Evolutionary conservation across 805 yeast genomes (phyloP), one percentile per base, ranked within the genome.

Genomic region (Jamesozyma hellenica): DNA sequence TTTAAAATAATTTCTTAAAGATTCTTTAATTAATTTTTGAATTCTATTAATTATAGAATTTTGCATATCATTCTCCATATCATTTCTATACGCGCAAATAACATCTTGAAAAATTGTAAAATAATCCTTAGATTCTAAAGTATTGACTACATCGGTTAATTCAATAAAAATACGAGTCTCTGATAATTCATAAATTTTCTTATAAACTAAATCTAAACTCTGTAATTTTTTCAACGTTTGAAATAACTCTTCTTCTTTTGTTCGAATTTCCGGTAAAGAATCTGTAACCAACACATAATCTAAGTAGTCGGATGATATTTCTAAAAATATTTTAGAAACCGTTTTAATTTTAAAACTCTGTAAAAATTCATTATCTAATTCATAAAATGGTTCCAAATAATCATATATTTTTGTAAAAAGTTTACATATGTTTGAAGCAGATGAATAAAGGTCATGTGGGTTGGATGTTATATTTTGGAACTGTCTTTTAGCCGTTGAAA

Each of bases 321-420:
- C 49, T 39, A 59, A 39, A 29, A 56, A 58, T 12, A 58, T 56
- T 32, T 53, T 47, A 4, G 56, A 52, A 29, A 53, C 51, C 6
- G 53, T 49, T 33, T 46, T 43, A 14, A 59, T 36, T 39, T 58
- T 58, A 34, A 46, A 53, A 27, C 43, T 50, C 29, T 48, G 38
- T 12, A 59, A 32, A 3, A 42, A 36, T 5, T 43, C 42, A 27
- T 48, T 45, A 27, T 48, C 39, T 25, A 58, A 32, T 17, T 49
- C 46, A 42, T 51, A 74, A 36, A 64, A 59, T 4, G 70, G 67
- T 40, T 62, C 62, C 34, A 67, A 48, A 29, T 61, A 60, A 8
- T 42, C 44, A 28, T 55, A 61, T 16, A 64, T 64, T 39, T 74
- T 74, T 36, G 56, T 57, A 39, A 76, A 72, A 17, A 76, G 66